Conservation (phyloP, 2,329 filamentous ascomycete species). For the Amylocarpus encephaloides region DNA sequence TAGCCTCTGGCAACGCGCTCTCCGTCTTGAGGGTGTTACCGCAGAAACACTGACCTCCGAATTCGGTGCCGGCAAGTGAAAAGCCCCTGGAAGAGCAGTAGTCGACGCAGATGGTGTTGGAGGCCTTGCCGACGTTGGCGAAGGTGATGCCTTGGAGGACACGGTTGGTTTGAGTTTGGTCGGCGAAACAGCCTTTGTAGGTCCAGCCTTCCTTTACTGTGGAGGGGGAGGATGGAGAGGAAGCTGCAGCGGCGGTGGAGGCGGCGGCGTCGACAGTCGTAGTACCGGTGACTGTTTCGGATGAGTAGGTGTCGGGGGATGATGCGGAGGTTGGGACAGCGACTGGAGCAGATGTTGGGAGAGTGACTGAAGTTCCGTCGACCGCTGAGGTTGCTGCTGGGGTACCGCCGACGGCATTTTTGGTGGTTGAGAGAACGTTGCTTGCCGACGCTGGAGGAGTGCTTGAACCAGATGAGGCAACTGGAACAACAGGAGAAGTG, state of each 20-base stretch:
- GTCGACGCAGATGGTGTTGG: conserved; percentile 41
- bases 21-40: conserved; percentile 36
- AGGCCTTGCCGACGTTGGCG: conserved; percentile 38
- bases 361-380: conserved; percentile 30
- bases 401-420: conserved; percentile 23
- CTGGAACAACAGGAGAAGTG: conserved; percentile 8
- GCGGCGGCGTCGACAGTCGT: not conserved
- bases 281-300: not conserved
- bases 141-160: conserved; percentile 36
- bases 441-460: conserved; percentile 1
- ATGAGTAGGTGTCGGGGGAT: conserved; percentile 11
- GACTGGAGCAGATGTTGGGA: conserved; percentile 33
- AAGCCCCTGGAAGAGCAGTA: conserved; percentile 43
- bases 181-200: conserved; percentile 40
- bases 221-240: conserved; percentile 9
- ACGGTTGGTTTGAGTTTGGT: conserved; percentile 29
- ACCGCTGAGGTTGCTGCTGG: conserved; percentile 9
- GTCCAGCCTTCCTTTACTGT: conserved; percentile 31
- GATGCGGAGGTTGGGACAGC: not conserved
- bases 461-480: not conserved
- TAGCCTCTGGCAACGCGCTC: conserved; percentile 37
- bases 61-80: conserved; percentile 43
- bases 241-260: not conserved
- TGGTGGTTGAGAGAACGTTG: not conserved
- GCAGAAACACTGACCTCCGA: conserved; percentile 43